Evolutionary conservation across 2,329 filamentous ascomycete species (phyloP).

Genomic region (Monosporascus sp.): DNA sequence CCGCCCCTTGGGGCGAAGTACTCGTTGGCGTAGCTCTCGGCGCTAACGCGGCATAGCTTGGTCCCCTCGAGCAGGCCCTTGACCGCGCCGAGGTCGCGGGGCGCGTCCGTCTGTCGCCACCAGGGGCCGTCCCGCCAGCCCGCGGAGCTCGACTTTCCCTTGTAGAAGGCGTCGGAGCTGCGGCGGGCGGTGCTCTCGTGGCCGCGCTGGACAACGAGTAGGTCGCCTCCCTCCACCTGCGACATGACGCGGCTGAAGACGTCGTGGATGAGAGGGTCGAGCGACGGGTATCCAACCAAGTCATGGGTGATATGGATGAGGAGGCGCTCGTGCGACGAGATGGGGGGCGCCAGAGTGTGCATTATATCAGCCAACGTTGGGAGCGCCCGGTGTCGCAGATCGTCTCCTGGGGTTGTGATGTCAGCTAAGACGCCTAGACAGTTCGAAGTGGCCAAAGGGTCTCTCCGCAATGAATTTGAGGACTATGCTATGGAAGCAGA

Average conservation of each 20-base stretch:
- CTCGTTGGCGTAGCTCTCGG: conserved; percentile 80
- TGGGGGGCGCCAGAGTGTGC: conserved; percentile 91
- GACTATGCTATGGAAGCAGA: not conserved
- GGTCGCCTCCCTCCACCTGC: conserved; percentile 95
- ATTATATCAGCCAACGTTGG: conserved; percentile 94
- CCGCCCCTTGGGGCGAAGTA: conserved; percentile 77
- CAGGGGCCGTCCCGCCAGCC: conserved; percentile 94
- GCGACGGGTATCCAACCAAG: conserved; percentile 85
- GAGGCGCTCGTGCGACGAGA: conserved; percentile 92
- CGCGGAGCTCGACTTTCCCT: conserved; percentile 33
- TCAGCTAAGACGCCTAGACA: conserved; percentile 5
- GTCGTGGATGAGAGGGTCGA: conserved; percentile 86
- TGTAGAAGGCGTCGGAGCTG: conserved; percentile 49
- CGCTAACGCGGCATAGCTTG: conserved; percentile 83
- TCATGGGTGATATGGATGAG: conserved; percentile 98
- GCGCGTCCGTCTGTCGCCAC: conserved; percentile 72
- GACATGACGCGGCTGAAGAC: conserved; percentile 96
- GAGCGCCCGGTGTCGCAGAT: conserved; percentile 77
- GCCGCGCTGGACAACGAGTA: conserved; percentile 89
- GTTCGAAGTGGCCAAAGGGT: not conserved
- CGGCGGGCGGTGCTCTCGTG: conserved; percentile 73
- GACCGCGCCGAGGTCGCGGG: conserved; percentile 73
- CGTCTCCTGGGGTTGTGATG: conserved; percentile 60
- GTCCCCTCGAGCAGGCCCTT: conserved; percentile 80
- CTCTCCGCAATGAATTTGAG: not conserved